Evolutionary conservation across 2,329 filamentous ascomycete species (phyloP).

Genomic region (Lecanosticta acicola): DNA sequence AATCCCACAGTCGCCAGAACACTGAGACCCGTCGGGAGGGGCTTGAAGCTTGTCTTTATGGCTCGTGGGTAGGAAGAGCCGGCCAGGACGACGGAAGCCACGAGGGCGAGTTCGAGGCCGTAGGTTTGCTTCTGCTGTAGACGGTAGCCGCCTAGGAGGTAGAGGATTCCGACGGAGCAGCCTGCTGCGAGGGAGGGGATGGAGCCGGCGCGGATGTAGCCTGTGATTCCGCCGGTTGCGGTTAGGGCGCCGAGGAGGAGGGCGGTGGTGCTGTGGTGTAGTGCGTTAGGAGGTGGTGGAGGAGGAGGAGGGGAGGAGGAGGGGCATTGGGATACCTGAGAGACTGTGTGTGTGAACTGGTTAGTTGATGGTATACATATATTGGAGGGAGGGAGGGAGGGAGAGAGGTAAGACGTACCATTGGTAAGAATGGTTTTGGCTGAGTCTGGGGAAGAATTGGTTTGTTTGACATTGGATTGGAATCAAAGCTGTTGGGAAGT

Average conservation of each 20-base stretch:
- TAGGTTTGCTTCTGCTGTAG: constrained; percentile 70
- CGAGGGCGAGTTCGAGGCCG: constrained; percentile 79
- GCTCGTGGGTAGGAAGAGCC: constrained; percentile 82
- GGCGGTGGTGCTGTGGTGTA: constrained; percentile 67
- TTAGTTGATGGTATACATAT: no score
- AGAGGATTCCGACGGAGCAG: constrained; percentile 69
- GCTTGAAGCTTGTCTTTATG: constrained; percentile 69
- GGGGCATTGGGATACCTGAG: neutral
- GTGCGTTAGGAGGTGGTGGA: constrained; percentile 52
- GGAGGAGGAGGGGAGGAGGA: neutral
- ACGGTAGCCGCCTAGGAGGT: constrained; percentile 75
- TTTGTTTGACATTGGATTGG: neutral
- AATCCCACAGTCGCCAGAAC: constrained; percentile 73
- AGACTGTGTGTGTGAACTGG: neutral
- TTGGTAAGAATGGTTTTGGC: neutral
- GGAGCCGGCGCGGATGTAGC: constrained; percentile 78
- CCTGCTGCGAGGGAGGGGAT: constrained; percentile 83
- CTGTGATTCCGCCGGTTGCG: constrained; percentile 78
- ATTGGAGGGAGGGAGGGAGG: neutral
- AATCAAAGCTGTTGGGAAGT: no score
- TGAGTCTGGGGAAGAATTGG: neutral
- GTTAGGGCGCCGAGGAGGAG: constrained; percentile 76
- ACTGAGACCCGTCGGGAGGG: constrained; percentile 74
- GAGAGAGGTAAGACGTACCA: neutral
- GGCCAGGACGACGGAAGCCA: constrained; percentile 79